Evolutionary conservation across 2,329 filamentous ascomycete species (phyloP), one percentile per base, ranked within the genome.

Genomic region (Sporothrix phasma): DNA sequence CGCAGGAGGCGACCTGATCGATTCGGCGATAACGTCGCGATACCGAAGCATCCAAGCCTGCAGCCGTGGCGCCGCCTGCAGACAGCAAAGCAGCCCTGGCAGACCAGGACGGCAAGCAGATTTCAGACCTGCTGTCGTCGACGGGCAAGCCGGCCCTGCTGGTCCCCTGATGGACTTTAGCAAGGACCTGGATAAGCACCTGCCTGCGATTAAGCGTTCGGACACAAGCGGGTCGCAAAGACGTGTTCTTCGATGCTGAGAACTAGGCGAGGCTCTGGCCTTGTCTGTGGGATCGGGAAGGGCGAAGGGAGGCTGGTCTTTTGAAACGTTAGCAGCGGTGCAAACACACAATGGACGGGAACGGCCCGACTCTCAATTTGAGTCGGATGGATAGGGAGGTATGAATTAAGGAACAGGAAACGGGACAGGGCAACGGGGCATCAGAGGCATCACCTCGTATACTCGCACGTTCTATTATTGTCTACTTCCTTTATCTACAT

Each of bases 131-230:
- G 72, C 74, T 84, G 19, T 70, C 74, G 34, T 72, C 77, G 8
- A 84, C 82, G 5, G 80, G 81, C 13, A 77, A 76, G 64, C 76
- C 74, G 19, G 74, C 76, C 66, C 70, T 5, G 73, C 78, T 0
- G 81, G 81, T 0, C 79, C 82, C 1, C 72, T 85, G 56, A 76
- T 86, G 39, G 81, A 86, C 70, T 85, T 87, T 65, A 75, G 80
- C 17, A 70, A 78, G 11, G 83, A 86, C 64, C 49, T 86, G 71
- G 80, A 80, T 71, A 80, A 79, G 64, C 72, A 75, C 26, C 69
- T 85, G 43, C 81, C 81, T 1, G 19, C 3, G 64, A 64, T 74
- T 56, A 75, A 73, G 70, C 71, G 72, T 58, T 67, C 72, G 1
- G 74, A 76, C 61, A 76, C 74, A 3, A 69, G 69, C 26, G 73